Evolutionary conservation across 2,329 filamentous ascomycete species (phyloP).

Genomic region (Pyrenochaeta sp.): DNA sequence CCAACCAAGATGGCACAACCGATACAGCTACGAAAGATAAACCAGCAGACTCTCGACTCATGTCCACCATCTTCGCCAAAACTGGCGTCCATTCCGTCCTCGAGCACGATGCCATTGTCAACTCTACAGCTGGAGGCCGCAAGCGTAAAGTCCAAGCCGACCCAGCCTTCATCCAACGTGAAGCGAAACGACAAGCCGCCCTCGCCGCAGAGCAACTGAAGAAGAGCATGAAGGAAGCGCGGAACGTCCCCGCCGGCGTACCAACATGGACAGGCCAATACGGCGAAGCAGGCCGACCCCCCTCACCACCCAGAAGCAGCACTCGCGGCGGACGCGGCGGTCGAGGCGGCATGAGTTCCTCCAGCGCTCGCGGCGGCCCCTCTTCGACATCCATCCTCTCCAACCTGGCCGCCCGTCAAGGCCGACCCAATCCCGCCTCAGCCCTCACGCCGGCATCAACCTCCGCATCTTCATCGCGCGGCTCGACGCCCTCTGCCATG

Average conservation of each 20-base stretch:
- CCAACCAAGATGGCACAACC: constrained; percentile 15
- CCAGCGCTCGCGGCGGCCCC: constrained; percentile 51
- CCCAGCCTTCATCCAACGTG: constrained; percentile 77
- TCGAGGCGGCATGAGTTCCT: constrained; percentile 19
- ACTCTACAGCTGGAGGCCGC: constrained; percentile 49
- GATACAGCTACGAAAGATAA: constrained; percentile 11
- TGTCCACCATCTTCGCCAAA: constrained; percentile 87
- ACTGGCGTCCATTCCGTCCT: constrained; percentile 89
- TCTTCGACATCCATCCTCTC: constrained; percentile 53
- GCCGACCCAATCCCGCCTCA: constrained; percentile 24
- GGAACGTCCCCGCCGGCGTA: constrained; percentile 77
- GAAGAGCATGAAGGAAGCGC: constrained; percentile 74
- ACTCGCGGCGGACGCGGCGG: constrained; percentile 51
- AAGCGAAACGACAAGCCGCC: constrained; percentile 80
- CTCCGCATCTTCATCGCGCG: constrained; percentile 29
- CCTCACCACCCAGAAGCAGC: constrained; percentile 43
- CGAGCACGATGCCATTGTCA: constrained; percentile 89
- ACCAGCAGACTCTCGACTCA: constrained; percentile 68
- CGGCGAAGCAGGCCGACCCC: constrained; percentile 75
- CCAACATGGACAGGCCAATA: constrained; percentile 93
- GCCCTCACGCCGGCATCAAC: constrained; percentile 10
- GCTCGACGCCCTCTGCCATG: constrained; percentile 37
- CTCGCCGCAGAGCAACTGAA: constrained; percentile 79
- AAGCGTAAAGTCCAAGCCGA: constrained; percentile 76
- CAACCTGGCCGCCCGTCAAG: constrained; percentile 53